Conservation (phyloP, 1,284 basidiomycete genomes). For the Cystobasidium slooffiae region DNA sequence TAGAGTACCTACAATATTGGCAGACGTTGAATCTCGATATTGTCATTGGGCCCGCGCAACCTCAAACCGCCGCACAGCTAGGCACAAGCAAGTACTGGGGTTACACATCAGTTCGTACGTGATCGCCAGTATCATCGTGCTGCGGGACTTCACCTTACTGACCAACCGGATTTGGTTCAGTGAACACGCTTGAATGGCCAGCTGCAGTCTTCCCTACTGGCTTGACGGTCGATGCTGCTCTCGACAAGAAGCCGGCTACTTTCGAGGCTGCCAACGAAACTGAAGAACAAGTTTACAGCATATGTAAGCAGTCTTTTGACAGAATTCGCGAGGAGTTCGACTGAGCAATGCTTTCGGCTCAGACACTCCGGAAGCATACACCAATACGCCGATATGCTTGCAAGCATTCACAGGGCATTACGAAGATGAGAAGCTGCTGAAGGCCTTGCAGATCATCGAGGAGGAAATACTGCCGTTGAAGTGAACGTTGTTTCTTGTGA, state of each 20-base stretch:
- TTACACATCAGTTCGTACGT: slow-evolving; percentile 31
- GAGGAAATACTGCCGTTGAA: slow-evolving; percentile 18
- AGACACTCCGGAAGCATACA: slow-evolving; percentile 45
- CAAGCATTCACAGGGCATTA: slow-evolving; percentile 47
- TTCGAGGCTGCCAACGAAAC: slow-evolving; percentile 45
- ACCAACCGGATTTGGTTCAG: slow-evolving; percentile 65
- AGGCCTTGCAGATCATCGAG: slow-evolving; percentile 38
- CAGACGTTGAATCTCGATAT: slow-evolving; percentile 52
- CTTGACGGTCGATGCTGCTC: slow-evolving; percentile 61
- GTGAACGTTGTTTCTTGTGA: not conserved
- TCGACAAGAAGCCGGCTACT: slow-evolving; percentile 57
- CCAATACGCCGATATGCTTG: slow-evolving; percentile 49
- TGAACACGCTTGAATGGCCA: slow-evolving; percentile 72
- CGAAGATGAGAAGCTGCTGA: slow-evolving; percentile 47
- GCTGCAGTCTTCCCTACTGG: slow-evolving; percentile 71
- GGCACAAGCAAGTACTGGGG: slow-evolving; percentile 56
- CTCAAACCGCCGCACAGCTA: slow-evolving; percentile 54
- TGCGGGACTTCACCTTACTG: not conserved
- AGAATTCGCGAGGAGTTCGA: not conserved
- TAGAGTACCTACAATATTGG: slow-evolving; percentile 51
- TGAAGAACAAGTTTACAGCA: slow-evolving; percentile 51
- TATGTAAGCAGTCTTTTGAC: slow-evolving; percentile 44
- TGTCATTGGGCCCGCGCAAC: slow-evolving; percentile 54
- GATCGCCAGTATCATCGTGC: not conserved
- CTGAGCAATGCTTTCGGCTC: not conserved